Base-by-base conservation (phyloP, 2,329 filamentous ascomycete species). In the Ascochyta fabae region DNA sequence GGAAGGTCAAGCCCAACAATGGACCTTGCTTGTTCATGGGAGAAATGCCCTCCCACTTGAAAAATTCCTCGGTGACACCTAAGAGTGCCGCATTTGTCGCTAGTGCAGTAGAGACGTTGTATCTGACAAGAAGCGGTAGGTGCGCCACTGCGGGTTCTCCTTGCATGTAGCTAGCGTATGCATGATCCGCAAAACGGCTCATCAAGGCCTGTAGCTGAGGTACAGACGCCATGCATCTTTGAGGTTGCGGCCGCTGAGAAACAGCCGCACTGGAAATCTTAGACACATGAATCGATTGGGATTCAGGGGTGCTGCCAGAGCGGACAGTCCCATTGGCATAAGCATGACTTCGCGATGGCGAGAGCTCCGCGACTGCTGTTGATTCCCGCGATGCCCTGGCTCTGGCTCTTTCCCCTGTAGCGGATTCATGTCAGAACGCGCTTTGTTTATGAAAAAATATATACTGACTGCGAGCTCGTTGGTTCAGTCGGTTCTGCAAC, bases 401-500 rank as follows among this genome's bases (percentile, higher is more conserved):
- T 13, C 22, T 39, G 19, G 40, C 39, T 31, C 29, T 13, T 38
- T 41, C 31, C 13, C 50, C 34, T 45, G 16, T 2, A 40, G 31
- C 6, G 38, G n/a, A 41, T 13, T 23, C 10, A 13, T 26, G 5
- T 40, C 29, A 48, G 13, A 3, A 2, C 13, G 26, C 4, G 3
- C 9, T 3, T 13, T 4, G 6, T 8, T 23, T 35, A 12, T 31
- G 9, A 9, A 9, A 33, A 31, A 10, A 13, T 2, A 6, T 6
- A 23, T 22, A 61, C 54, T 48, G 16, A 59, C 57, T 58, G 24
- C 55, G 53, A 22, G 57, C 50, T 48, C 64, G 50, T 19, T 67
- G 59, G 36, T 66, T 67, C 22, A 66, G 33, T 13, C 64, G 52
- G 40, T 67, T 67, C 36, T 66, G 61, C 33, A 67, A 23, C 36